Conservation (phyloP, 345 rosid genomes). For the Carallia brachiata region DNA sequence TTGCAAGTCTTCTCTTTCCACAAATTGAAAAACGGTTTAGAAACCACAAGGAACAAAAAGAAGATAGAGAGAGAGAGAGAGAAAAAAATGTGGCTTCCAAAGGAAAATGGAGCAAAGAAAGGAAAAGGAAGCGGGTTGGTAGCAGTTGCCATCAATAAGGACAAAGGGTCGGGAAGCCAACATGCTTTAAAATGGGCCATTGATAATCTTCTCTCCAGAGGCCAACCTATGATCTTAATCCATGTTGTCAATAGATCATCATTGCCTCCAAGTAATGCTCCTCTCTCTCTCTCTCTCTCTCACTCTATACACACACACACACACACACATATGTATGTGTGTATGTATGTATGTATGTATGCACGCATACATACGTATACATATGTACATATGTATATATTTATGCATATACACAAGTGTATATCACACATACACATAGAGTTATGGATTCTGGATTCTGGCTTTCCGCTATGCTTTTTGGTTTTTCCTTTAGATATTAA, state of each 20-base stretch:
- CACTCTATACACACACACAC: too few species aligned
- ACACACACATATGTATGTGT: too few species aligned
- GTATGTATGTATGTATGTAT: too few species aligned
- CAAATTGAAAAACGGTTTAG: too few species aligned
- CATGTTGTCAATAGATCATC: slow-evolving; percentile 47
- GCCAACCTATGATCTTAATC: slow-evolving; percentile 66
- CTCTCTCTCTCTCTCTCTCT: not conserved
- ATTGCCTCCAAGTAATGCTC: slow-evolving; percentile 25
- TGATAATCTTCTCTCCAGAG: slow-evolving; percentile 62
- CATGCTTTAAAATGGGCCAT: slow-evolving; percentile 75
- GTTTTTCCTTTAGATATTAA: too few species aligned
- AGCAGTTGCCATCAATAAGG: slow-evolving; percentile 83
- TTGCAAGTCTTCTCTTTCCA: too few species aligned
- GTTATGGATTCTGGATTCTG: not conserved
- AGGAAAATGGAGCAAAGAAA: slow-evolving; percentile 34
- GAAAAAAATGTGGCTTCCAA: slow-evolving; percentile 33
- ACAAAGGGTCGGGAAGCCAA: slow-evolving; percentile 62
- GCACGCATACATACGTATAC: too few species aligned
- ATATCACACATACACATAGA: too few species aligned
- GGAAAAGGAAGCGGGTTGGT: slow-evolving; percentile 49
- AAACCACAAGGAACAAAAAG: not conserved
- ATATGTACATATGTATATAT: too few species aligned
- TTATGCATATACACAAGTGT: too few species aligned
- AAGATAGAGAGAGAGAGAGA: not conserved
- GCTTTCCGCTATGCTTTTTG: not conserved